Evolutionary conservation across 805 yeast species (phyloP).

Genomic region (Ascoidea tarda): DNA sequence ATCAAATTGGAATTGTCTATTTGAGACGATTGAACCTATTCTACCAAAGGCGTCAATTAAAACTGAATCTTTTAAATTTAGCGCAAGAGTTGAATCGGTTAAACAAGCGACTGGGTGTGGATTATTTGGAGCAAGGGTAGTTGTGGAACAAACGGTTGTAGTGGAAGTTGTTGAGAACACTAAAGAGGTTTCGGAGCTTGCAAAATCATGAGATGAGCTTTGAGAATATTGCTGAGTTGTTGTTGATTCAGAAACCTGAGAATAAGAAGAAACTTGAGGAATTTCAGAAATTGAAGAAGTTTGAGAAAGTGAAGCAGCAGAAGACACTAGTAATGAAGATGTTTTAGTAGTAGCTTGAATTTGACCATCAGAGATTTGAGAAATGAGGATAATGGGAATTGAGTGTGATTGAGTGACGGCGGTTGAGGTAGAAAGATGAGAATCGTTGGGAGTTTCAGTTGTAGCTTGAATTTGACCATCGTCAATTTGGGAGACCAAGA

Average conservation of each 20-base stretch:
- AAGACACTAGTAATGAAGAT: constrained; percentile 10
- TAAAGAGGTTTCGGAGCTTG: constrained; percentile 8
- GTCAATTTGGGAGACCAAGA: constrained; percentile 38
- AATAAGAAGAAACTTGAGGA: constrained; percentile 18
- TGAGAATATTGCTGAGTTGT: constrained; percentile 36
- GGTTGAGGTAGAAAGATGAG: constrained; percentile 18
- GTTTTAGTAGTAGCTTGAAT: constrained; percentile 21
- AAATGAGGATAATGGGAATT: constrained; percentile 4
- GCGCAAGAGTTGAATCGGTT: constrained; percentile 28
- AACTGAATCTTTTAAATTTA: constrained; percentile 34
- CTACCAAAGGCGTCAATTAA: constrained; percentile 44
- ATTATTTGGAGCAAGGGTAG: constrained; percentile 17
- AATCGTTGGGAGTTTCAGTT: constrained; percentile 19
- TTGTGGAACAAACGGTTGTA: constrained; percentile 11
- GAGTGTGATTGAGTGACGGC: constrained; percentile 10
- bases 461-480: constrained; percentile 50
- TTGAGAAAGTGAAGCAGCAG: constrained; percentile 19
- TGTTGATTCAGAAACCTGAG: constrained; percentile 26
- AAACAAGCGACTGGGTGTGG: constrained; percentile 14
- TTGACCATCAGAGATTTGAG: constrained; percentile 35
- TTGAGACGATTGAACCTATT: constrained; percentile 59
- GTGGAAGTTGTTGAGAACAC: constrained; percentile 12
- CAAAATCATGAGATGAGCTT: constrained; percentile 5
- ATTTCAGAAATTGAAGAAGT: constrained; percentile 24
- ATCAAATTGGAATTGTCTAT: constrained; percentile 67